Percentiles rank a stretch among this genome's conserved stretches.
phyloP scores from a whole-genome alignment of 139 green algal species.

The Chlamydomonas sp. region DNA sequence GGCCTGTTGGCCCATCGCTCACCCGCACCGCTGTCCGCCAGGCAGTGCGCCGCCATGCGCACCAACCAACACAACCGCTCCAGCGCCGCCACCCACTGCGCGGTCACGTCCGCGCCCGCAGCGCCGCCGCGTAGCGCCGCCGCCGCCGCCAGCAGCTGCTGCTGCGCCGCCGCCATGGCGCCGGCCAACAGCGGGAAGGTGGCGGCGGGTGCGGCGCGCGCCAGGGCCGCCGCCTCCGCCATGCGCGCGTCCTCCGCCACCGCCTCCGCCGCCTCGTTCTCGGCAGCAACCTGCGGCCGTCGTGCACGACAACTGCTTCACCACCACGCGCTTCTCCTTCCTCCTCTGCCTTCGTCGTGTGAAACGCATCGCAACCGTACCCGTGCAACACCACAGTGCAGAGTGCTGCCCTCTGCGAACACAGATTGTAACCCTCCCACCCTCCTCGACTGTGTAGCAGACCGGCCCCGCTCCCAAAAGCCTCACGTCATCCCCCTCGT shows the following conservation, averaged over 20 bases:
- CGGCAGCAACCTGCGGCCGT: slow-evolving; percentile 43
- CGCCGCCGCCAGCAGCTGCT: slow-evolving; percentile 30
- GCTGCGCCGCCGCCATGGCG: slow-evolving; percentile 40
- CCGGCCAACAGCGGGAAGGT: slow-evolving; percentile 63
- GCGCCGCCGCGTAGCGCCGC: not conserved
- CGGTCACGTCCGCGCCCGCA: slow-evolving; percentile 48
- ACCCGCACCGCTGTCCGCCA: slow-evolving; percentile 81
- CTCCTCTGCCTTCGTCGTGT: too few relatives aligned
- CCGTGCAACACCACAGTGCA: too few relatives aligned
- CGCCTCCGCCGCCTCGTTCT: slow-evolving; percentile 69
- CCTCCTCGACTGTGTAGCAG: not conserved
- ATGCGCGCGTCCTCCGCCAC: slow-evolving; percentile 72
- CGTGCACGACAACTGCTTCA: too few relatives aligned
- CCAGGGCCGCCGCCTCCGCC: slow-evolving; percentile 65
- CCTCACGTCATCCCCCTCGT: slow-evolving; percentile 52
- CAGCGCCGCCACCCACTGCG: slow-evolving; percentile 44
- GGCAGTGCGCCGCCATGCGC: slow-evolving; percentile 65
- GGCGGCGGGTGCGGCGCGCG: slow-evolving; percentile 50
- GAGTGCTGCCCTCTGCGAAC: too few relatives aligned
- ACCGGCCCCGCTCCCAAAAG: slow-evolving; percentile 72
- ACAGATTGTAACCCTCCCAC: slow-evolving; percentile 14
- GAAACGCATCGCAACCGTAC: too few relatives aligned
- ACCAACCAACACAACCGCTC: slow-evolving; percentile 88
- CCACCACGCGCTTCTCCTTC: too few relatives aligned
- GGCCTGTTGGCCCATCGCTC: not conserved